Percentiles rank a stretch among this genome's conserved stretches.
Conservation (phyloP, 1,139 yeast genomes). For the Debaryomyces sp. region DNA sequence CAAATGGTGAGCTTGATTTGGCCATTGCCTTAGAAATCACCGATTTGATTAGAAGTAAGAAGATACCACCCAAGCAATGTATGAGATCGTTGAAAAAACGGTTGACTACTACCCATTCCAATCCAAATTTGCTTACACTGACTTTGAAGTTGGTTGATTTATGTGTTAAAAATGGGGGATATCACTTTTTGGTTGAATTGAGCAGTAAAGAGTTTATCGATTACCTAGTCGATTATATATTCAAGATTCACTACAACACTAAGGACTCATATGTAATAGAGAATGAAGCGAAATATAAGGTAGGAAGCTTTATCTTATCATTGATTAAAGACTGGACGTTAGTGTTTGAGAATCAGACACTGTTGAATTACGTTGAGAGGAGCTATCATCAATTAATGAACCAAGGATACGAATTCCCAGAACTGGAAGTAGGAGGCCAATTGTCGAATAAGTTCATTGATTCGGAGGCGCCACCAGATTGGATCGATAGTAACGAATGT, state of each 20-base stretch:
- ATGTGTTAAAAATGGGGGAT: slow-evolving; percentile 92
- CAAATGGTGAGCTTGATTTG: slow-evolving; percentile 88
- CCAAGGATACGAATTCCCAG: slow-evolving; percentile 74
- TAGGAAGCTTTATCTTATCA: slow-evolving; percentile 61
- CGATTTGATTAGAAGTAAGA: slow-evolving; percentile 82
- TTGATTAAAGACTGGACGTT: slow-evolving; percentile 77
- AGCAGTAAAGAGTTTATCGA: slow-evolving; percentile 89
- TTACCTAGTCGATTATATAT: slow-evolving; percentile 52
- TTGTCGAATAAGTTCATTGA: slow-evolving; percentile 65
- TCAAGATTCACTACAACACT: slow-evolving; percentile 40
- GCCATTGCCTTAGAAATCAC: slow-evolving; percentile 83
- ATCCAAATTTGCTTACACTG: slow-evolving; percentile 78
- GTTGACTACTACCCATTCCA: slow-evolving; percentile 56
- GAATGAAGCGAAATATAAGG: slow-evolving; percentile 54
- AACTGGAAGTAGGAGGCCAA: slow-evolving; percentile 31
- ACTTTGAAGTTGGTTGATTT: slow-evolving; percentile 79
- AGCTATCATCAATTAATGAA: slow-evolving; percentile 60
- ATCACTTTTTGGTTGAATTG: slow-evolving; percentile 77
- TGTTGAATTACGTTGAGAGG: slow-evolving; percentile 64
- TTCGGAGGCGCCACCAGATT: slow-evolving; percentile 93
- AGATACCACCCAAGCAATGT: slow-evolving; percentile 80
- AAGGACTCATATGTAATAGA: slow-evolving; percentile 29
- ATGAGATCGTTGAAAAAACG: slow-evolving; percentile 83
- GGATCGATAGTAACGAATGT: slow-evolving; percentile 95
- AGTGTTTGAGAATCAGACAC: slow-evolving; percentile 71